Conservation (phyloP, 768 basidiomycete genomes). For the Pholiota molesta region DNA sequence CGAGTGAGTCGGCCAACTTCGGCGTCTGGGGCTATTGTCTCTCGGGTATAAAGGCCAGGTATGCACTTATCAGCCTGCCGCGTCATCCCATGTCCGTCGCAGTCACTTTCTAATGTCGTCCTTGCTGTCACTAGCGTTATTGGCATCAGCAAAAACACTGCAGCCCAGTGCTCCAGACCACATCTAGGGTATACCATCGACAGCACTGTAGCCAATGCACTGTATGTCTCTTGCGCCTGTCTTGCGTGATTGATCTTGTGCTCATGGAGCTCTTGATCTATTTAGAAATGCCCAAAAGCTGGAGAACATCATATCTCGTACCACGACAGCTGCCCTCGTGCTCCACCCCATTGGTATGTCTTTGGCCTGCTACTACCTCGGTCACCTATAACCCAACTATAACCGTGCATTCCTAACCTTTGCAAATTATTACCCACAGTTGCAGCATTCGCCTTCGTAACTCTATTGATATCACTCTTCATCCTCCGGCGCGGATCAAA, state of each 20-base stretch:
- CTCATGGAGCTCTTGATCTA: conserved; percentile 14
- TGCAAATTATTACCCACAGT: conserved; percentile 32
- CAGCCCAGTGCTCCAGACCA: conserved; percentile 47
- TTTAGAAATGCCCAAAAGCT: conserved; percentile 37
- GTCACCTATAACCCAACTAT: conserved; percentile 10
- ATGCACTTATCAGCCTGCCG: conserved; percentile 16
- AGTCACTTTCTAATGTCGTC: conserved; percentile 13
- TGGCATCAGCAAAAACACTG: conserved; percentile 40
- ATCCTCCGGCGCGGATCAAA: conserved; percentile 42
- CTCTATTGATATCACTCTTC: conserved; percentile 50
- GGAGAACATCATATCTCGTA: conserved; percentile 44
- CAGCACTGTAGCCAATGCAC: conserved; percentile 43
- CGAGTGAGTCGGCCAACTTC: conserved; percentile 44
- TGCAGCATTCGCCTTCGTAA: conserved; percentile 51
- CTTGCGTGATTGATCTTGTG: conserved; percentile 18
- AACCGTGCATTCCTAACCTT: conserved; percentile 2
- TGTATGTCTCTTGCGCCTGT: conserved; percentile 34
- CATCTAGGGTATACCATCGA: conserved; percentile 62
- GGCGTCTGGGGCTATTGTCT: conserved; percentile 71
- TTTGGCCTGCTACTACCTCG: conserved; percentile 14
- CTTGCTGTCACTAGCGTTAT: conserved; percentile 34
- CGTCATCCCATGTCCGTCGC: conserved; percentile 15
- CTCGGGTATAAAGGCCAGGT: conserved; percentile 48
- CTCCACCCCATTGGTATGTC: conserved; percentile 55
- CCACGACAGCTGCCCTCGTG: conserved; percentile 51